phyloP scores from a whole-genome alignment of 2,329 filamentous ascomycete species.

The Meredithiella fracta region DNA sequence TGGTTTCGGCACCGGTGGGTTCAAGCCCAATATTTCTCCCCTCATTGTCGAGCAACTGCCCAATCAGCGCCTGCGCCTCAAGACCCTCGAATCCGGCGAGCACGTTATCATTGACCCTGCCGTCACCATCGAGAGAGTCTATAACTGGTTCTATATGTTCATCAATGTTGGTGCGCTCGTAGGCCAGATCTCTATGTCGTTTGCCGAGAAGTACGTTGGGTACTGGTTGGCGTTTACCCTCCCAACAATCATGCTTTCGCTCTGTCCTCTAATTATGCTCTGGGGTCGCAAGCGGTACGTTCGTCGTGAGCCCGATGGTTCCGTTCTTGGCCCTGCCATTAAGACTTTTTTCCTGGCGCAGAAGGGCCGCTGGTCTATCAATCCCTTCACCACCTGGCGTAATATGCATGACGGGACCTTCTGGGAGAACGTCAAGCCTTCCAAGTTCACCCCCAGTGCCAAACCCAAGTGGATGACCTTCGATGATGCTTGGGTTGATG shows the following conservation, averaged over 20 bases:
- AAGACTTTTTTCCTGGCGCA: conserved; percentile 44
- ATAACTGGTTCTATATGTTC: conserved; percentile 54
- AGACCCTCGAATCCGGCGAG: conserved; percentile 36
- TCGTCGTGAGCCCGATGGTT: conserved; percentile 44
- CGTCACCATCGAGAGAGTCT: conserved; percentile 45
- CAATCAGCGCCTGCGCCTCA: conserved; percentile 36
- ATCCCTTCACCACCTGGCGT: conserved; percentile 42
- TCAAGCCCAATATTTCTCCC: conserved; percentile 57
- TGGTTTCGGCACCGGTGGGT: conserved; percentile 52
- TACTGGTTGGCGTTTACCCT: conserved; percentile 57
- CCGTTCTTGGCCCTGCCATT: conserved; percentile 48
- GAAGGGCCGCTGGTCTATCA: conserved; percentile 53
- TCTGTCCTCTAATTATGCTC: conserved; percentile 46
- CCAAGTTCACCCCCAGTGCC: conserved; percentile 34
- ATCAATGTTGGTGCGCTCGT: conserved; percentile 54
- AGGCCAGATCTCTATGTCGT: conserved; percentile 51
- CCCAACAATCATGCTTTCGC: conserved; percentile 47
- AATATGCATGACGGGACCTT: conserved; percentile 40
- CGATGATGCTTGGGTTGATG: conserved; percentile 65
- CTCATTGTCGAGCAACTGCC: conserved; percentile 50
- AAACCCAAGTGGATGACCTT: conserved; percentile 60
- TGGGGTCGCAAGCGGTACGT: conserved; percentile 43
- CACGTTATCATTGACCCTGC: conserved; percentile 49
- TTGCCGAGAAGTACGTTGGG: conserved; percentile 57
- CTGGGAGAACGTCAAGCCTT: conserved; percentile 57